Evolutionary conservation across 2,329 filamentous ascomycete genomes (phyloP).

Genomic region (Paraphoma chrysanthemicola): DNA sequence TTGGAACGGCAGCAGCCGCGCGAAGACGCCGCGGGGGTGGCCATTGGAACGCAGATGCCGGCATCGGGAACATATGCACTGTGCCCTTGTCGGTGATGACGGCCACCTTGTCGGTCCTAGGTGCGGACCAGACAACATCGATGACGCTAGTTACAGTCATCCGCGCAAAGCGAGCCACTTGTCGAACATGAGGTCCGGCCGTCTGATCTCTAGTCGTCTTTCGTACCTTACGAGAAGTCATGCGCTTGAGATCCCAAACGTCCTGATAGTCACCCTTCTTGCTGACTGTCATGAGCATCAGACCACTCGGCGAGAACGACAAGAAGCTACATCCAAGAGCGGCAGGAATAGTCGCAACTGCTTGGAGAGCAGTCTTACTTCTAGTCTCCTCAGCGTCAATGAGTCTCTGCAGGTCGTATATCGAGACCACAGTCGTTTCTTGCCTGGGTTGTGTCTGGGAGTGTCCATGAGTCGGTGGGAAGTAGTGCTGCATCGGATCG

Average conservation of each 20-base stretch:
- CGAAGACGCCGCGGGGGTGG: conserved; percentile 69
- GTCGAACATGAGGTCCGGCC: conserved; percentile 67
- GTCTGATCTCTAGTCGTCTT: conserved; percentile 39
- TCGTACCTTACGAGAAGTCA: conserved; percentile 53
- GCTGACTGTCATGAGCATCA: conserved; percentile 79
- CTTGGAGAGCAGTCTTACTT: conserved; percentile 61
- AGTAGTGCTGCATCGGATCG: conserved; percentile 60
- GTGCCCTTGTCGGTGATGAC: conserved; percentile 96
- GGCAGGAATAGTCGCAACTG: conserved; percentile 73
- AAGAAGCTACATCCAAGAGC: conserved; percentile 80
- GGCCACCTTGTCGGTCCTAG: conserved; percentile 81
- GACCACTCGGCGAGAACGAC: conserved; percentile 76
- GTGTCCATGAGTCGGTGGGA: conserved; percentile 78
- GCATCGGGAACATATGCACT: conserved; percentile 89
- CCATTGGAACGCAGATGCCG: conserved; percentile 83
- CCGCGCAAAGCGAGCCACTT: conserved; percentile 86
- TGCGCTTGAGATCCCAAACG: conserved; percentile 78
- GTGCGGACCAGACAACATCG: conserved; percentile 86
- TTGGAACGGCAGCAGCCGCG: conserved; percentile 29
- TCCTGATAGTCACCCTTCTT: conserved; percentile 84
- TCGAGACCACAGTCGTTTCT: conserved; percentile 76
- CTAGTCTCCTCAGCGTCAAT: conserved; percentile 55
- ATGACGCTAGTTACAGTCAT: conserved; percentile 92
- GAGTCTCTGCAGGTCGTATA: conserved; percentile 73
- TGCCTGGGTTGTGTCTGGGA: conserved; percentile 58